Percentiles rank a stretch among this genome's conserved stretches.
Evolutionary conservation across 768 basidiomycete genomes (phyloP).

Genomic region (Mycena rosella): DNA sequence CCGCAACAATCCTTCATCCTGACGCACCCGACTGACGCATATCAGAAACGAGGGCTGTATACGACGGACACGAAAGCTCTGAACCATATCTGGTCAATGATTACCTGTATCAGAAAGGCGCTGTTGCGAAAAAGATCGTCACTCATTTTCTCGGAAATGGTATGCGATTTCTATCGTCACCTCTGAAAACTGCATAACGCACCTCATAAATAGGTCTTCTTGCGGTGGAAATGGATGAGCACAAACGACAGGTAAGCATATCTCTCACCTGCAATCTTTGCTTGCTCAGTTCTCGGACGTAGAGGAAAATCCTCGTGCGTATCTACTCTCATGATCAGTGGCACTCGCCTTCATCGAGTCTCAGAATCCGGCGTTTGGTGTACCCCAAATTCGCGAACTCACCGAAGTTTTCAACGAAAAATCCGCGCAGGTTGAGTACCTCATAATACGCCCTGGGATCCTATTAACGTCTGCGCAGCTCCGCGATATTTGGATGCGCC

Average conservation of each 20-base stretch:
- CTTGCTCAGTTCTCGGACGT: not conserved
- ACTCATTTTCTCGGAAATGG: slow-evolving; percentile 17
- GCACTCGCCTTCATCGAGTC: not conserved
- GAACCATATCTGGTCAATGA: slow-evolving; percentile 16
- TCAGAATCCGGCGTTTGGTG: not conserved
- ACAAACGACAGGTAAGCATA: not conserved
- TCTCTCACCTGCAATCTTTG: not conserved
- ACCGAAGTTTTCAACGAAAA: slow-evolving; percentile 52
- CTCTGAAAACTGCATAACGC: not conserved
- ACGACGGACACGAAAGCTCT: slow-evolving; percentile 13
- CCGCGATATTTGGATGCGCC: not conserved
- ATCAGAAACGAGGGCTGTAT: slow-evolving; percentile 8
- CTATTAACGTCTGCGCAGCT: not conserved
- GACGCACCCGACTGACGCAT: not conserved
- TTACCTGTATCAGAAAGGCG: slow-evolving; percentile 13
- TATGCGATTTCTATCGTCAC: not conserved
- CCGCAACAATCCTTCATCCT: not conserved
- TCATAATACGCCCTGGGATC: not conserved
- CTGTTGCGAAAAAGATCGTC: not conserved
- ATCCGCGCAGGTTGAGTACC: slow-evolving; percentile 40
- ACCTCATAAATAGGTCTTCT: not conserved
- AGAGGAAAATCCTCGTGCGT: slow-evolving; percentile 1
- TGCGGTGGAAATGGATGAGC: not conserved
- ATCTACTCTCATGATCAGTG: not conserved
- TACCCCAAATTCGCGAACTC: slow-evolving; percentile 35